Percentiles rank a stretch among this genome's conserved stretches.
These are phyloP conservation scores for Circinella minor DNA, from an alignment of 371 early-diverging fungal genomes.

Conservation along the genomic window DNA sequence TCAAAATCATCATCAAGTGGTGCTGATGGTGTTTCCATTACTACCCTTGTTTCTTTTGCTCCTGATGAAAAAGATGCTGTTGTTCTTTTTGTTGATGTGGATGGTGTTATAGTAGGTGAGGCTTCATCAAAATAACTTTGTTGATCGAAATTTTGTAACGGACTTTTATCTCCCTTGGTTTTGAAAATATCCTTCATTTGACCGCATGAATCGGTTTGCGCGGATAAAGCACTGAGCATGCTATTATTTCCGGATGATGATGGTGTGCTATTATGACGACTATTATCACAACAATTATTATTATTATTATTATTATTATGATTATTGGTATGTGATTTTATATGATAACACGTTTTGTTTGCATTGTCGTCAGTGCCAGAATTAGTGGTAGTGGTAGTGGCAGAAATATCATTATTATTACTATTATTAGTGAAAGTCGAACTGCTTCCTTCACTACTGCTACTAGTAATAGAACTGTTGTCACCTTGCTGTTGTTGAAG, in stretches of 20 bases:
- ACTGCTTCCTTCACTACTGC: too few relatives aligned
- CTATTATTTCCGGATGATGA: background rate
- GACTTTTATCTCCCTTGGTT: constrained; percentile 34
- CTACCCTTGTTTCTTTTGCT: background rate
- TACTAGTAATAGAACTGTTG: too few relatives aligned
- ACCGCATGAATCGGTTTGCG: background rate
- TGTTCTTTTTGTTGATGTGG: background rate
- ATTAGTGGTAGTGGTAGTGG: background rate
- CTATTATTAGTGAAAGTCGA: too few relatives aligned
- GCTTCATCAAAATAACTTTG: constrained; percentile 7
- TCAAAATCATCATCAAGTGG: background rate
- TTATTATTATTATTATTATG: background rate
- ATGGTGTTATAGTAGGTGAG: background rate
- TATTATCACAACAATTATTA: background rate
- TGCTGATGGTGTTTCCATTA: background rate
- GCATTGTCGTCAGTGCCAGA: background rate
- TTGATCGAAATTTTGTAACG: constrained; percentile 35
- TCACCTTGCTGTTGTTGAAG: too few relatives aligned
- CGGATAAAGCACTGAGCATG: background rate
- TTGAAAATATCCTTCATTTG: constrained; percentile 46
- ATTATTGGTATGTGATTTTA: background rate
- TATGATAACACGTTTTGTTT: constrained; percentile 4
- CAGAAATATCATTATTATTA: background rate
- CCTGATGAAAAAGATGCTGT: background rate
- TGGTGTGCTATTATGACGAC: background rate